Conservation (phyloP, 345 rosid species). For the Syzygium aromaticum region DNA sequence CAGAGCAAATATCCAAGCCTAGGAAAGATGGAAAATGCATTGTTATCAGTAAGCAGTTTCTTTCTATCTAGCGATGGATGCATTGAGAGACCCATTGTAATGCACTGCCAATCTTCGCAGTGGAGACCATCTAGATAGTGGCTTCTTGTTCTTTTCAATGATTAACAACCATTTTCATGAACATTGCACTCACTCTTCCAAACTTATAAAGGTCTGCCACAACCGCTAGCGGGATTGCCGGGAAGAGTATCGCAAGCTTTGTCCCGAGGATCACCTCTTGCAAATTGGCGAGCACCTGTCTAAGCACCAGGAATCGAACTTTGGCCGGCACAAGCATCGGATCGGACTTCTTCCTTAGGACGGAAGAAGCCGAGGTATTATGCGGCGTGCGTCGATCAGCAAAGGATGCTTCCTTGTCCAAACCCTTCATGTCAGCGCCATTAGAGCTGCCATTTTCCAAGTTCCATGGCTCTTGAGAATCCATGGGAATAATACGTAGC, state of each 20-base stretch:
- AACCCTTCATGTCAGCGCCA: not conserved
- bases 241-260: conserved; percentile 36
- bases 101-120: not conserved
- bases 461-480: conserved; percentile 5
- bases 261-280: conserved; percentile 42
- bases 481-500: conserved; percentile 1
- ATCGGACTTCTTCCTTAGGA: conserved; percentile 32
- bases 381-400: not conserved
- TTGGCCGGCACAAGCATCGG: conserved; percentile 20
- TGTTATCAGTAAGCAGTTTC: not conserved
- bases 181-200: conserved; percentile 21
- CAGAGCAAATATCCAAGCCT: conserved; percentile 82
- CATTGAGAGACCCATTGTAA: not conserved
- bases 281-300: conserved; percentile 21
- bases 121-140: not conserved
- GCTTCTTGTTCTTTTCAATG: not conserved
- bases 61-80: not conserved
- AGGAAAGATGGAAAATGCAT: not conserved
- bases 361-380: conserved; percentile 13
- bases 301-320: conserved; percentile 9
- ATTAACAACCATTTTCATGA: not conserved
- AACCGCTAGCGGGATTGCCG: conserved; percentile 35
- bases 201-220: conserved; percentile 17
- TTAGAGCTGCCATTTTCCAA: conserved; percentile 18
- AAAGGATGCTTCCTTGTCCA: not conserved